phyloP scores from a whole-genome alignment of 495 filamentous ascomycete genomes.

The Penicillium maclennaniae region DNA sequence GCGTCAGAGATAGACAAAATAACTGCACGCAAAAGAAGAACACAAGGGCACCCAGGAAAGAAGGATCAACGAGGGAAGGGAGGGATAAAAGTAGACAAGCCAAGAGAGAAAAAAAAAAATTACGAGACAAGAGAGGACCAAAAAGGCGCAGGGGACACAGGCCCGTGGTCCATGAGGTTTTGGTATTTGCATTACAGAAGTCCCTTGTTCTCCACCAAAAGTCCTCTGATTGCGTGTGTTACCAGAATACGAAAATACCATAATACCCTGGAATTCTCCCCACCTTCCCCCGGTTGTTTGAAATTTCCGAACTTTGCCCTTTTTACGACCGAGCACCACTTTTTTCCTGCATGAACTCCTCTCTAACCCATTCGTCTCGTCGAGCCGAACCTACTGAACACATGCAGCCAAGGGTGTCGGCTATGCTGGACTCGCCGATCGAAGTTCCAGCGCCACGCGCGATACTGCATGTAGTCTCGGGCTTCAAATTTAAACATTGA shows the following conservation, averaged over 20 bases:
- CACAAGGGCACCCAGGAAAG: neutral
- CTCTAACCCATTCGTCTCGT: neutral
- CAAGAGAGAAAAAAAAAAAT: neutral
- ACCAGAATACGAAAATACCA: neutral
- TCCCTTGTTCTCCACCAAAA: neutral
- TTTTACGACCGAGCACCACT: neutral
- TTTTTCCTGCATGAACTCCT: constrained; percentile 12
- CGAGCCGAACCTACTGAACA: constrained; percentile 7
- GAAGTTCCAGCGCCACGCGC: neutral
- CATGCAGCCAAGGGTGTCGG: neutral
- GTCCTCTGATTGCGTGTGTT: neutral
- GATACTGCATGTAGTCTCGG: neutral
- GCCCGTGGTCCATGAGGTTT: neutral
- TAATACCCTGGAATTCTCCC: neutral
- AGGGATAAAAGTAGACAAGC: neutral
- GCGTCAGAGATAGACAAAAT: constrained; percentile 3
- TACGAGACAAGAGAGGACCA: constrained; percentile 2
- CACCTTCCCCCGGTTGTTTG: neutral
- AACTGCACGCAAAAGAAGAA: neutral
- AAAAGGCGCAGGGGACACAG: neutral
- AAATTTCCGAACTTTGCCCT: constrained; percentile 3
- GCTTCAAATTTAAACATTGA: neutral
- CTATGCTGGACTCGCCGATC: neutral
- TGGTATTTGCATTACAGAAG: constrained; percentile 1
- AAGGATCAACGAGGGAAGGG: neutral